A percentile compares a stretch with the other conserved stretches of the same genome.
phyloP scores from a whole-genome alignment of 495 filamentous ascomycete genomes.

The Daldinia concentrica region DNA sequence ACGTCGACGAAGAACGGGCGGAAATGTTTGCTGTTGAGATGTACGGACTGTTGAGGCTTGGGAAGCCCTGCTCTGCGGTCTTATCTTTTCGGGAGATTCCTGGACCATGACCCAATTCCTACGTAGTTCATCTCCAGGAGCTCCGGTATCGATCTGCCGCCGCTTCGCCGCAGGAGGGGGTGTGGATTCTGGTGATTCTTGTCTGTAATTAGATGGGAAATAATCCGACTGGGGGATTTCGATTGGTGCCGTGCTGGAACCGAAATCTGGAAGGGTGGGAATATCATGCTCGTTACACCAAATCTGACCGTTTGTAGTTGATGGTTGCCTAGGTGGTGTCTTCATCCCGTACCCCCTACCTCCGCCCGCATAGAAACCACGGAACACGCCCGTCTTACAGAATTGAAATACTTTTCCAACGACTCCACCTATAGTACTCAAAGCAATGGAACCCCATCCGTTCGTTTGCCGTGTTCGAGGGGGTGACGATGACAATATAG shows the following conservation, averaged over 20 bases:
- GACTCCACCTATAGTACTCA: conserved; percentile 61
- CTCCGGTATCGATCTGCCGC: conserved; percentile 55
- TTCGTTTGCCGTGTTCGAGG: conserved; percentile 17
- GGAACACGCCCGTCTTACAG: conserved; percentile 76
- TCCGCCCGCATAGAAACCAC: conserved; percentile 86
- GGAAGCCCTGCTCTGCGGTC: conserved; percentile 35
- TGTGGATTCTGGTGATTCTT: conserved; percentile 53
- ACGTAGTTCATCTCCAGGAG: conserved; percentile 61
- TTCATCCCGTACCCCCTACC: conserved; percentile 70
- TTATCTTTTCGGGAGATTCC: conserved; percentile 39
- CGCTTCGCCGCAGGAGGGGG: conserved; percentile 61
- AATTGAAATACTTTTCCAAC: conserved; percentile 86
- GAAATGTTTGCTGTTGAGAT: conserved; percentile 23
- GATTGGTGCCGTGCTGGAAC: conserved; percentile 18
- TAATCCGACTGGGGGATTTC: conserved; percentile 40
- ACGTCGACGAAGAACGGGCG: conserved; percentile 43
- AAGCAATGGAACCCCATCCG: conserved; percentile 58
- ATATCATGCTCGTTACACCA: conserved; percentile 47
- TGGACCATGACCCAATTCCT: conserved; percentile 83
- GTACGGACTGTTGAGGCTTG: conserved; percentile 23
- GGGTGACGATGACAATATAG: conserved; percentile 14
- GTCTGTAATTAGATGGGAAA: conserved; percentile 42
- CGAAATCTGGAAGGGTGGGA: conserved; percentile 38
- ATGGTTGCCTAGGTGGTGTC: conserved; percentile 19
- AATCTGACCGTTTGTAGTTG: conserved; percentile 36